A percentile compares a stretch with the other conserved stretches of the same genome.
Conservation (phyloP, 169 alveolate genomes). For the Plasmodium adleri region DNA sequence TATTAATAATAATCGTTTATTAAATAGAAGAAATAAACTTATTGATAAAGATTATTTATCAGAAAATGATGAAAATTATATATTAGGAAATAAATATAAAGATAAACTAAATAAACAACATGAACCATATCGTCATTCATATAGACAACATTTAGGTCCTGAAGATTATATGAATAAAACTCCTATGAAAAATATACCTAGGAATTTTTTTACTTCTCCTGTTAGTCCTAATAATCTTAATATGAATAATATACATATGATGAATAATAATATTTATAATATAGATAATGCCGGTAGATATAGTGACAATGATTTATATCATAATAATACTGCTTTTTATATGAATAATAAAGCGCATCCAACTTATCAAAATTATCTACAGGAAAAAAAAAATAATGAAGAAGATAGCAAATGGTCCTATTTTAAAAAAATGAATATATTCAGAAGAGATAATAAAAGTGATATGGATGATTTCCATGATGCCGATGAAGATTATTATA, state of each 20-base stretch:
- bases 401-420: constrained; percentile 59
- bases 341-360: constrained; percentile 12
- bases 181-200: constrained; percentile 43
- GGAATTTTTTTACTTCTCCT: constrained; percentile 50
- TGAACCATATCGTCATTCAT: neutral
- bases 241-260: neutral
- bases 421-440: constrained; percentile 48
- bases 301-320: constrained; percentile 22
- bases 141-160: neutral
- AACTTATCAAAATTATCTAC: neutral
- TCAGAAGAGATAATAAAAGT: constrained; percentile 32
- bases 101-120: constrained; percentile 7
- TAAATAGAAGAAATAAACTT: constrained; percentile 13
- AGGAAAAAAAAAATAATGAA: constrained; percentile 27
- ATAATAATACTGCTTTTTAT: constrained; percentile 15
- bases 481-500: constrained; percentile 16
- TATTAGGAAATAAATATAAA: constrained; percentile 18
- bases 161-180: constrained; percentile 69
- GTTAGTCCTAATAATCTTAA: constrained; percentile 13
- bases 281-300: neutral
- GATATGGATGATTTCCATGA: constrained; percentile 26
- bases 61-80: constrained; percentile 6
- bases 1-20: neutral
- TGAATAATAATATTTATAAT: neutral
- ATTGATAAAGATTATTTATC: constrained; percentile 32